Evolutionary conservation across 345 rosid genomes (phyloP), one percentile per base, ranked within the genome.

Genomic region (Tarenaya hassleriana): DNA sequence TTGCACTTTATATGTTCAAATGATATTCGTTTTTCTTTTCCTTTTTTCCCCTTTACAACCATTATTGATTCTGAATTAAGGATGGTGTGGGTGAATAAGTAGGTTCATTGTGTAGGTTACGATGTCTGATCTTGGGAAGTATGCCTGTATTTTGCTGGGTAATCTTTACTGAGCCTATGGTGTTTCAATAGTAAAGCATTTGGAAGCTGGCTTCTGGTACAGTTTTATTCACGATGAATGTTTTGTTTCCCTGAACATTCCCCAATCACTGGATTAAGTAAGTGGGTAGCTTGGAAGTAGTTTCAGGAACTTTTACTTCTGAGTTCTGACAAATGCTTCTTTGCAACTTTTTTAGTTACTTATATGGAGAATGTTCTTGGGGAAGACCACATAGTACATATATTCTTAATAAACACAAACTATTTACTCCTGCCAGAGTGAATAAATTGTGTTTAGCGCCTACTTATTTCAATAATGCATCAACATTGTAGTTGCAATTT

Each of bases 401-500:
- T n/a, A 50, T 10, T 18, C 12, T 41, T 7, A 39, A 13, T 41
- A 16, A 19, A 53, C 7, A 24, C 15, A 4, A 61, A 47, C 16
- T 13, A 35, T 7, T 29, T 16, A 29, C 16, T 46, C 7, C 15
- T n/a, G n/a, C n/a, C n/a, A n/a, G n/a, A n/a, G n/a, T n/a, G n/a
- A n/a, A n/a, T n/a, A n/a, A n/a, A n/a, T n/a, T n/a, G n/a, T n/a
- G n/a, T n/a, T n/a, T n/a, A n/a, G n/a, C n/a, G n/a, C n/a, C n/a
- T n/a, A 33, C 38, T 34, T 55, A 16, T 19, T 41, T 48, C 40
- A 24, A 7, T 41, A 20, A 31, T 58, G 21, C 34, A 19, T 60
- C 39, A 49, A 45, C 40, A 45, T 17, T 3, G 59, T 58, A 55
- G 58, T 59, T 50, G 37, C 53, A 38, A 16, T 15, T 15, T 52